Evolutionary conservation across 345 rosid species (phyloP).

Genomic region (Hypericum androsaemum): DNA sequence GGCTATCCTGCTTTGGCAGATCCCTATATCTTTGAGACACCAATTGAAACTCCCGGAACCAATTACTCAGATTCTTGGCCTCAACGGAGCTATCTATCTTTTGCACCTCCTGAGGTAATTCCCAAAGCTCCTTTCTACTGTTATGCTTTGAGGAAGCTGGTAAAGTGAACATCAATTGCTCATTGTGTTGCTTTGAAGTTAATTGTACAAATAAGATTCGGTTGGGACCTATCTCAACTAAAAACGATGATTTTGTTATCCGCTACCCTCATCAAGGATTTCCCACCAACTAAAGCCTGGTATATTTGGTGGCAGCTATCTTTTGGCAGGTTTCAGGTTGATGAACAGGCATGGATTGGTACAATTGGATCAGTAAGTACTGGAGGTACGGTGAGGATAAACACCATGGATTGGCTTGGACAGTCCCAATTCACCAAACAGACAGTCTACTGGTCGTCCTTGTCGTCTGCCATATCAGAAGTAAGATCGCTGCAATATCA

Average conservation of each 20-base stretch:
- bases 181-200: too few species aligned
- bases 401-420: slow-evolving; percentile 92
- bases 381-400: slow-evolving; percentile 60
- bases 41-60: slow-evolving; percentile 33
- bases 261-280: too few species aligned
- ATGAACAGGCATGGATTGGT: slow-evolving; percentile 85
- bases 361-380: slow-evolving; percentile 57
- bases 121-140: background rate
- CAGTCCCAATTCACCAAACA: slow-evolving; percentile 56
- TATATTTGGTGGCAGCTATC: slow-evolving; percentile 39
- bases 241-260: too few species aligned
- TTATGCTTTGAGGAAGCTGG: too few species aligned
- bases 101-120: slow-evolving; percentile 87
- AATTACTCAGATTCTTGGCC: slow-evolving; percentile 23
- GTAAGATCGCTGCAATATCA: slow-evolving; percentile 24
- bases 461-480: slow-evolving; percentile 70
- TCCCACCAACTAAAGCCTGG: background rate
- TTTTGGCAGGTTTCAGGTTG: slow-evolving; percentile 56
- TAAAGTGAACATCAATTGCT: too few species aligned
- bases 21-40: slow-evolving; percentile 37
- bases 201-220: too few species aligned
- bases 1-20: slow-evolving; percentile 62
- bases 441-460: slow-evolving; percentile 65
- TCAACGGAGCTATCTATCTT: slow-evolving; percentile 54
- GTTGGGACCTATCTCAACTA: too few species aligned